Evolutionary conservation across 1,284 basidiomycete genomes (phyloP), one percentile per base, ranked within the genome.

Genomic region (Mycocalia duriaeana): DNA sequence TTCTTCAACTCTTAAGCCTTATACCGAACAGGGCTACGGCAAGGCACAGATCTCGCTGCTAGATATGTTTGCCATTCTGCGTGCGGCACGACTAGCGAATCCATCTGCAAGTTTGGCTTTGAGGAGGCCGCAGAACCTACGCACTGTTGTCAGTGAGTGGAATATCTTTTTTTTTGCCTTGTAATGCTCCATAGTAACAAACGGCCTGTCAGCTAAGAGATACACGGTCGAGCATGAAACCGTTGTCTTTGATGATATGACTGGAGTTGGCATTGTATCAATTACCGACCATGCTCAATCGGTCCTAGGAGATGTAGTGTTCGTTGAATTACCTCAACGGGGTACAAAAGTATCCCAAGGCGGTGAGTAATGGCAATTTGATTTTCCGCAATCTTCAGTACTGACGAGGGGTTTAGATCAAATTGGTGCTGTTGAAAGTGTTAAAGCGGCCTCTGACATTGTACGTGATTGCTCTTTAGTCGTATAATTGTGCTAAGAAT

Each of bases 391-490:
- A n/a, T n/a, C n/a, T 34, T 44, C 36, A 26, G 44, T 35, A 34
- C 24, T 34, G 11, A 43, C 16, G n/a, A n/a, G n/a, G n/a, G 35
- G 39, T 54, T 48, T 60, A 97, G 95, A 94, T 49, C 74, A 88
- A 58, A 91, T 98, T 62, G 95, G 96, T 46, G 91, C 93, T 5
- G 93, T 99, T 22, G 95, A 99, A 71, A 96, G 93, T 56, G 95
- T 99, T 54, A 99, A 99, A 69, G 93, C 94, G 35, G 93, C 94
- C 25, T 96, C 94, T 5, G 94, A 97, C 66, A 95, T 97, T 63
- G 89, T 89, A 65, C 53, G 76, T 76, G 58, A 26, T 26, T 47
- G 24, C 49, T 18, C 24, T 50, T 22, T 41, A 14, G 19, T 44
- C 20, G 48, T 46, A 9, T 22, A 14, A 37, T 23, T 26, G 7